Base-by-base conservation (phyloP, 2,329 filamentous ascomycete species). In the Ophiocordyceps camponoti-leonardi region DNA sequence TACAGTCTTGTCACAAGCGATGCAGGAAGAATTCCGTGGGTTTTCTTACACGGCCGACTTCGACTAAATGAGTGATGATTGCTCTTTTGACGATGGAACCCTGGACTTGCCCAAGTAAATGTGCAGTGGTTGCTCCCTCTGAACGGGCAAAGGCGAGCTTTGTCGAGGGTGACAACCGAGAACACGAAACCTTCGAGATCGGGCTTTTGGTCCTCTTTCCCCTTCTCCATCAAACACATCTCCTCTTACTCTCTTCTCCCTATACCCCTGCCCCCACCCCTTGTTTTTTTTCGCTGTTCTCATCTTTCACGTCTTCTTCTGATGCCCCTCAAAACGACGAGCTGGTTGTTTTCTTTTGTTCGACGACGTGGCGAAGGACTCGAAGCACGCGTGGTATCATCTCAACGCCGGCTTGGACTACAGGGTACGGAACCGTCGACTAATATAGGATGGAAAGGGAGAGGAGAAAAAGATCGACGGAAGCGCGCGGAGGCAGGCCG, bases 1-100 rank as follows among this genome's bases (percentile, higher is more conserved):
- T 48, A 43, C 58, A 94, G 92, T 98, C 41, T 75, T 98, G 51
- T 94, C 90, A 26, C 92, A 96, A 71, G 86, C 87, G 41, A 96
- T 96, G 88, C 92, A 98, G 68, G 92, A 98, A 69, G 88, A 98
- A 63, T 98, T 98, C 82, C 80, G 92, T 48, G 92, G 92, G 53
- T 98, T 98, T 71, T 96, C 90, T 23, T 98, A 98, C 67, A 92
- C 86, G 45, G 85, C 86, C 49, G 87, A 94, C 63, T 93, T 93
- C 66, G 82, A 83, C 50, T 88, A 69, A 61, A 31, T n/a, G 19
- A 37, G 19, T 4, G 4, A n/a, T 11, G n/a, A 28, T 12, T 23
- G 23, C 11, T 11, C n/a, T 23, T n/a, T 19, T 14, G n/a, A 42
- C 13, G 14, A 18, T 26, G 19, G 18, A 20, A 18, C 11, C 6